A percentile compares a stretch with the other conserved stretches of the same genome.
phyloP scores from a whole-genome alignment of 169 alveolate genomes.

The Eimeria sp. region DNA sequence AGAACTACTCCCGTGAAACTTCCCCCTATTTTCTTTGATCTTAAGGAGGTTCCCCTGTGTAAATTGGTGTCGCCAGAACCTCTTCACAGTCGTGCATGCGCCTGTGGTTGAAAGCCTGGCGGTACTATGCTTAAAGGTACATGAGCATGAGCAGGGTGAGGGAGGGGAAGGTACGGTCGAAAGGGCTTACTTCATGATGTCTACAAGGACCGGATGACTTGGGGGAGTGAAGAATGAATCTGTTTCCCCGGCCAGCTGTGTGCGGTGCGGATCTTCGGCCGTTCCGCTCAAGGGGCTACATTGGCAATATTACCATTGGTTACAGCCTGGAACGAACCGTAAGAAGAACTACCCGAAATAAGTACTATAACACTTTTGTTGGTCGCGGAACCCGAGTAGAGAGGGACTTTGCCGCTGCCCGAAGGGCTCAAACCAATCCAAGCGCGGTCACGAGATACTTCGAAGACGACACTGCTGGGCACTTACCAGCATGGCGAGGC shows the following conservation, averaged over 20 bases:
- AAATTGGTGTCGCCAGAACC: neutral
- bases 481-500: neutral
- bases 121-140: neutral
- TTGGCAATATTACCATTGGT: neutral
- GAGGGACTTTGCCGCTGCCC: neutral
- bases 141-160: neutral
- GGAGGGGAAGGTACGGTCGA: neutral
- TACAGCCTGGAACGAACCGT: neutral
- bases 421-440: neutral
- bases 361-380: neutral
- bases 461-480: neutral
- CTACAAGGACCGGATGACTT: neutral
- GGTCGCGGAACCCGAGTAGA: neutral
- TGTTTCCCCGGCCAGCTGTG: constrained; percentile 6
- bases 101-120: neutral
- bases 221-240: constrained; percentile 24
- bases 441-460: neutral
- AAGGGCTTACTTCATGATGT: neutral
- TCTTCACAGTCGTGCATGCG: neutral
- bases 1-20: neutral
- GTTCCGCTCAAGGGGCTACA: neutral
- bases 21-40: neutral
- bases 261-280: neutral
- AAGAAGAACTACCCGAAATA: neutral
- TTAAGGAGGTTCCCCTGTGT: neutral